phyloP scores from a whole-genome alignment of 208 protist species.

The Spironucleus salmonicida region DNA sequence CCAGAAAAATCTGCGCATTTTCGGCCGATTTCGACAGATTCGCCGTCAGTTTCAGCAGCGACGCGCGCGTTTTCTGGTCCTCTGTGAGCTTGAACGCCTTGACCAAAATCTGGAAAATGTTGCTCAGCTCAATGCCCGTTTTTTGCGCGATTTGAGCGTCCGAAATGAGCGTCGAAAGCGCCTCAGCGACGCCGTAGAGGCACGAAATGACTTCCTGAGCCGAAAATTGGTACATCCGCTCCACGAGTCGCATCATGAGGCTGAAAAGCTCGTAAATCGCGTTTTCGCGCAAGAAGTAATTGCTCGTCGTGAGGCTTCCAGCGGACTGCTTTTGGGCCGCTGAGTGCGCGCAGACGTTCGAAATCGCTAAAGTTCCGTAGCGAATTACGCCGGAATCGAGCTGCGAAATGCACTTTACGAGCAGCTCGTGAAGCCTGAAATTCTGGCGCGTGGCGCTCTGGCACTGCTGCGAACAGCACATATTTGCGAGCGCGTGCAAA shows the following conservation, averaged over 20 bases:
- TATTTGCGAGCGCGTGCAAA: constrained; percentile 16
- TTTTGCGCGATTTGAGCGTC: not conserved
- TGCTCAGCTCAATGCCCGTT: not conserved
- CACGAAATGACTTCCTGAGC: not conserved
- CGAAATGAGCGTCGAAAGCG: not conserved
- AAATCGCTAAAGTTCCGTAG: not conserved
- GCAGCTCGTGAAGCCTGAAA: not conserved
- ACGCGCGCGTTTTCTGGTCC: not conserved
- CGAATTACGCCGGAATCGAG: not conserved
- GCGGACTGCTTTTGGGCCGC: not conserved
- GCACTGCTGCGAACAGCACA: constrained; percentile 2
- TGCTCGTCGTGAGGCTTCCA: too few relatives aligned
- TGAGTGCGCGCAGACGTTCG: not conserved
- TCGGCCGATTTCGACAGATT: not conserved
- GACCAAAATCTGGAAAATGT: not conserved
- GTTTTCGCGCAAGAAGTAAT: not conserved
- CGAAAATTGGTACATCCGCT: too few relatives aligned
- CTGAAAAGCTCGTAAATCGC: not conserved
- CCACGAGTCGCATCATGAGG: not conserved
- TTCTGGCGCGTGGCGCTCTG: not conserved
- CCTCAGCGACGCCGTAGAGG: not conserved
- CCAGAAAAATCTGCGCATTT: not conserved
- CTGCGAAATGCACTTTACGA: not conserved
- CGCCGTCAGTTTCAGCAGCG: not conserved
- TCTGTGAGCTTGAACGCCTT: not conserved